A percentile compares a stretch with the other conserved stretches of the same genome.
Evolutionary conservation across 225 moss, liverwort and hornwort species (phyloP).

Genomic region (Bryum argenteum): DNA sequence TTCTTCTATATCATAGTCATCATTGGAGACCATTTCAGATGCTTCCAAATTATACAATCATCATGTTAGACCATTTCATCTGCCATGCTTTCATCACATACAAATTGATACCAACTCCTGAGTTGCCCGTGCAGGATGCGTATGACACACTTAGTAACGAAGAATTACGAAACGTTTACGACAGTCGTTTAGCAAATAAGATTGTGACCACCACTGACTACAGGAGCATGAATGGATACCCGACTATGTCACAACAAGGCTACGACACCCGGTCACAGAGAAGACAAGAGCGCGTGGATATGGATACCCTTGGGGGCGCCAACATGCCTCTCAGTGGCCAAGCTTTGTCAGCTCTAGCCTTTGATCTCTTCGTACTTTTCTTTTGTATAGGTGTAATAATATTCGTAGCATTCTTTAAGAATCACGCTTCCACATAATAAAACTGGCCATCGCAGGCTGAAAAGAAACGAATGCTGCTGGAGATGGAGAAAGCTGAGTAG

Average conservation of each 20-base stretch:
- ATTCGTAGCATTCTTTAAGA: constrained; percentile 53
- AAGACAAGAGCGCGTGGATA: constrained; percentile 45
- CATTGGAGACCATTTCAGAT: background rate
- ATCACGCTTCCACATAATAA: constrained; percentile 28
- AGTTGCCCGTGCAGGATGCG: constrained; percentile 59
- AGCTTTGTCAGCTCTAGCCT: constrained; percentile 68
- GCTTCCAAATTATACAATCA: no score
- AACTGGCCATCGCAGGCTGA: constrained; percentile 12
- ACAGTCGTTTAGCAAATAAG: constrained; percentile 66
- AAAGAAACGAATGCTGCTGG: constrained; percentile 14
- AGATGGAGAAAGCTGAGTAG: background rate
- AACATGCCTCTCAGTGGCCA: constrained; percentile 84
- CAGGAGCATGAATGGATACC: constrained; percentile 58
- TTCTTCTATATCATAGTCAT: background rate
- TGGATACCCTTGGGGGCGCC: constrained; percentile 69
- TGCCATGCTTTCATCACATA: no score
- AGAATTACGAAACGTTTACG: constrained; percentile 73
- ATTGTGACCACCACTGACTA: constrained; percentile 43
- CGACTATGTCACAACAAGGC: constrained; percentile 52
- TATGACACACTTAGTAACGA: constrained; percentile 78
- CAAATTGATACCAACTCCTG: constrained; percentile 16
- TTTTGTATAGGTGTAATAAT: constrained; percentile 53
- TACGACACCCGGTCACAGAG: constrained; percentile 31
- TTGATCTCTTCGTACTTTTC: constrained; percentile 66
- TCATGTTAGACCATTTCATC: no score